A percentile compares a stretch with the other conserved stretches of the same genome.
Conservation (phyloP, 768 basidiomycete genomes). For the Thelephora ganbajun region DNA sequence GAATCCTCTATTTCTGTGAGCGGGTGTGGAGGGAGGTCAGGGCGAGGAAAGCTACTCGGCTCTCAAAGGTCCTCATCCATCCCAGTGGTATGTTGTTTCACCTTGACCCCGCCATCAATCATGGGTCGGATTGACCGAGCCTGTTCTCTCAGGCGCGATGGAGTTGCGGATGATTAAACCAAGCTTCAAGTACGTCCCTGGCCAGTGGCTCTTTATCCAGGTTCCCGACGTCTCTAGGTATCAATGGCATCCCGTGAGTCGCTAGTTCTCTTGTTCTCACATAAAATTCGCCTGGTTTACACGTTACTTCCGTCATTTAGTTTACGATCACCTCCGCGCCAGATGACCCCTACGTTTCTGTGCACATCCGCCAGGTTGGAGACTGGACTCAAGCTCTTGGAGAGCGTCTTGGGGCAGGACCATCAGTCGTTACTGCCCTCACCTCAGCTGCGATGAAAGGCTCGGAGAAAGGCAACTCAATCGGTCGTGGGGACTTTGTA, state of each 20-base stretch:
- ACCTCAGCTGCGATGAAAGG: slow-evolving; percentile 71
- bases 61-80: slow-evolving; percentile 81
- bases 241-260: slow-evolving; percentile 95
- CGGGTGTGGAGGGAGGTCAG: slow-evolving; percentile 75
- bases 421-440: slow-evolving; percentile 62
- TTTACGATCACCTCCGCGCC: slow-evolving; percentile 94
- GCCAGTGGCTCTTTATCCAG: slow-evolving; percentile 86
- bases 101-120: background rate
- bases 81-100: slow-evolving; percentile 52
- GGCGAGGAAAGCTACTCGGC: slow-evolving; percentile 58
- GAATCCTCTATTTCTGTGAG: slow-evolving; percentile 81
- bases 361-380: slow-evolving; percentile 90
- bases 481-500: slow-evolving; percentile 63
- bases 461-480: slow-evolving; percentile 42
- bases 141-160: slow-evolving; percentile 52
- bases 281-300: background rate
- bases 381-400: slow-evolving; percentile 79
- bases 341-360: slow-evolving; percentile 82
- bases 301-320: slow-evolving; percentile 26
- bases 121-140: too few relatives aligned
- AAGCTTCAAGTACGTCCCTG: slow-evolving; percentile 81
- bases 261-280: background rate
- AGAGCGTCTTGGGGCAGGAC: slow-evolving; percentile 73
- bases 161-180: slow-evolving; percentile 87
- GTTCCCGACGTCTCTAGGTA: slow-evolving; percentile 71